Percentiles rank a stretch among this genome's conserved stretches.
Conservation (phyloP, 2,329 filamentous ascomycete genomes). For the Fusarium sp. region DNA sequence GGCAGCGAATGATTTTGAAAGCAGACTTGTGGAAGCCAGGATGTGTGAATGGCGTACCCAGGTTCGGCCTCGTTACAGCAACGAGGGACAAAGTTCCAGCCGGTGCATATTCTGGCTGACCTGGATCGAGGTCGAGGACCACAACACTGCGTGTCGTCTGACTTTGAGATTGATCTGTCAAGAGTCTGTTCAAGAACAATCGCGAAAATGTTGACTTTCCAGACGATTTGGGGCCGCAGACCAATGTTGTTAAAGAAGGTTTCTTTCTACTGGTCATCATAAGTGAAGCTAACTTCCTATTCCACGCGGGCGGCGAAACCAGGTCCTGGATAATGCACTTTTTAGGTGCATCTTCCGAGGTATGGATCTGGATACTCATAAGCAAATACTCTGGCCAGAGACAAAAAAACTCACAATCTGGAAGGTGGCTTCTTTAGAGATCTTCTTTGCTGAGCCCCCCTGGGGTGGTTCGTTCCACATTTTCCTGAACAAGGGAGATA, state of each 20-base stretch:
- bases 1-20: conserved; percentile 68
- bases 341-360: conserved; percentile 67
- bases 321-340: conserved; percentile 68
- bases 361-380: conserved; percentile 62
- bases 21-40: conserved; percentile 56
- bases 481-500: conserved; percentile 77
- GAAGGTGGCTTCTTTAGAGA: conserved; percentile 56
- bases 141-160: conserved; percentile 57
- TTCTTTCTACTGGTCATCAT: conserved; percentile 53
- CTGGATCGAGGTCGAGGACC: conserved; percentile 83
- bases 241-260: conserved; percentile 63
- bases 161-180: conserved; percentile 60
- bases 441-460: conserved; percentile 34
- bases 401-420: conserved; percentile 62
- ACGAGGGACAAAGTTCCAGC: conserved; percentile 80
- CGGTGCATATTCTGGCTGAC: conserved; percentile 81
- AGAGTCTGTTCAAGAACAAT: conserved; percentile 75
- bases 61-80: conserved; percentile 71
- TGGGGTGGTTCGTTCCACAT: conserved; percentile 72
- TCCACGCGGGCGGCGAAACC: conserved; percentile 72
- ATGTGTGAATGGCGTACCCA: conserved; percentile 79
- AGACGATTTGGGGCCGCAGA: conserved; percentile 79
- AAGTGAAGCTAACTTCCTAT: conserved; percentile 69
- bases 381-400: conserved; percentile 32
- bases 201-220: conserved; percentile 84